These are phyloP conservation scores for Saururus chinensis DNA, from an alignment of 164 flowering plant genomes.

Conservation along the genomic window DNA sequence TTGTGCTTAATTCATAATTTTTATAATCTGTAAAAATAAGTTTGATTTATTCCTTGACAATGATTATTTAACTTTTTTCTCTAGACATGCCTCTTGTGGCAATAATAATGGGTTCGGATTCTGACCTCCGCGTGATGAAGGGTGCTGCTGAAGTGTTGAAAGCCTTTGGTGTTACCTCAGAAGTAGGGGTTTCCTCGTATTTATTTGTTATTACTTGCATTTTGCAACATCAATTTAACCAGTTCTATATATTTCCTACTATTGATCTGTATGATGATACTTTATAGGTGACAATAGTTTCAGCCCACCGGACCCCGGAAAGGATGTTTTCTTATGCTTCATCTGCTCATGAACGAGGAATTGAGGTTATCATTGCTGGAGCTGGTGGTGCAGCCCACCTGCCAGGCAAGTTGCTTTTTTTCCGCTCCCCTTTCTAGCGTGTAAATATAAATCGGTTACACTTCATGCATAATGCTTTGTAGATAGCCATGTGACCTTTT, in stretches of 20 bases:
- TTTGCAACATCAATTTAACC: background rate
- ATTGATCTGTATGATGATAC: background rate
- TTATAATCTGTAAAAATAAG: too few relatives aligned
- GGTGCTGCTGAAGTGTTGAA: slow-evolving; percentile 65
- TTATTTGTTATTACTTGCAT: background rate
- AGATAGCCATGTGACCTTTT: background rate
- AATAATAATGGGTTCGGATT: slow-evolving; percentile 97
- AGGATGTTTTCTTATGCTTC: slow-evolving; percentile 76
- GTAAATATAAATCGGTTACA: background rate
- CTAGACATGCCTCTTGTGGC: slow-evolving; percentile 62
- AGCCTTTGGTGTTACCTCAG: slow-evolving; percentile 59
- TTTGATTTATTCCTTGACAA: too few relatives aligned
- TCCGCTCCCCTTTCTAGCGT: background rate
- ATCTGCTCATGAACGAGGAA: slow-evolving; percentile 68
- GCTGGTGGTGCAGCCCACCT: slow-evolving; percentile 99
- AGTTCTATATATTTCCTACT: background rate
- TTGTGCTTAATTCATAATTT: too few relatives aligned
- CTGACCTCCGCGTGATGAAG: slow-evolving; percentile 94
- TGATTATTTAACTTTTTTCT: slow-evolving; percentile 1
- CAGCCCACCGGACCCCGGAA: slow-evolving; percentile 96
- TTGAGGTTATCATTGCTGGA: slow-evolving; percentile 88
- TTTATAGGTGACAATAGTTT: slow-evolving; percentile 77
- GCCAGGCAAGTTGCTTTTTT: slow-evolving; percentile 56
- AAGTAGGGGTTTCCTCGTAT: slow-evolving; percentile 32
- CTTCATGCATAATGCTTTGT: background rate